Conservation (phyloP, 2,329 filamentous ascomycete species). For the Sclerotinia minor region DNA sequence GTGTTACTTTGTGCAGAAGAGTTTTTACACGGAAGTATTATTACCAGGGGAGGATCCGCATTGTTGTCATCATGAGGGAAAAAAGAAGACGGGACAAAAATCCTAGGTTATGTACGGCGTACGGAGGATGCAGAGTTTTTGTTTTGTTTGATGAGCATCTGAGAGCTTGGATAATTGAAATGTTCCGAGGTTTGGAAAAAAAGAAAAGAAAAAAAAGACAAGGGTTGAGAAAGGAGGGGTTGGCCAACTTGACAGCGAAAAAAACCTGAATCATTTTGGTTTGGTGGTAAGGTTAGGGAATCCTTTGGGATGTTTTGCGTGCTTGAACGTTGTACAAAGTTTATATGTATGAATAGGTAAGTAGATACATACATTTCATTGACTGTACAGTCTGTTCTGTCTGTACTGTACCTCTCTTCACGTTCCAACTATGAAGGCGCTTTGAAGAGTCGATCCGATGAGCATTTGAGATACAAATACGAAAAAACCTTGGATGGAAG, state of each 20-base stretch:
- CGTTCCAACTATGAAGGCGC: not conserved
- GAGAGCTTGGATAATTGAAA: not conserved
- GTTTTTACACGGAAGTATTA: slow-evolving; percentile 5
- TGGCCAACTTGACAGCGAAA: not conserved
- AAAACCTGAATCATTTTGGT: slow-evolving; percentile 6
- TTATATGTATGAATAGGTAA: too few relatives aligned
- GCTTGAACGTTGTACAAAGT: not conserved
- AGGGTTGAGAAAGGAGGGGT: not conserved
- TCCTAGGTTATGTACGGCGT: not conserved
- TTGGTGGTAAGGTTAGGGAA: too few relatives aligned
- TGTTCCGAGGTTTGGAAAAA: not conserved
- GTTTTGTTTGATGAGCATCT: slow-evolving; percentile 21
- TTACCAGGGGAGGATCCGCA: slow-evolving; percentile 3
- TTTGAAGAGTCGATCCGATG: not conserved
- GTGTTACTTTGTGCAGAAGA: not conserved
- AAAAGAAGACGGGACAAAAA: not conserved
- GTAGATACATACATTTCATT: too few relatives aligned
- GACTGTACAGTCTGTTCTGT: too few relatives aligned
- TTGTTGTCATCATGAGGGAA: not conserved
- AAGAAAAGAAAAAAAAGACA: not conserved
- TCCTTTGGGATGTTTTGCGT: not conserved
- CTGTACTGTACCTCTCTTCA: not conserved
- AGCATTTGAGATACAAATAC: not conserved
- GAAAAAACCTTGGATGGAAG: not conserved
- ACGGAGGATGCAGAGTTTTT: not conserved